Conservation (phyloP, 768 basidiomycete genomes). For the Mycena galericulata region DNA sequence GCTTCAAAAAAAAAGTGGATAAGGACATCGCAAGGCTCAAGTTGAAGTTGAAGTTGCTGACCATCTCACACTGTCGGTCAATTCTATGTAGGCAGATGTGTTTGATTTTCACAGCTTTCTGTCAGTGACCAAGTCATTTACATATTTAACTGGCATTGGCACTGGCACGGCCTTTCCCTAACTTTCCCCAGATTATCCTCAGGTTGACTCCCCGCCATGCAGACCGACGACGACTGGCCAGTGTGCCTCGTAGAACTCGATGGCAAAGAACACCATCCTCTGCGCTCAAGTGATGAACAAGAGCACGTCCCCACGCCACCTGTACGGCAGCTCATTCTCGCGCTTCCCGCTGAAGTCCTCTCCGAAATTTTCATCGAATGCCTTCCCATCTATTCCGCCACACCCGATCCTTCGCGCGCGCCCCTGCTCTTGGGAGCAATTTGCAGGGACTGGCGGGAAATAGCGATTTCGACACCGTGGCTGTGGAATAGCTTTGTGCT, state of each 20-base stretch:
- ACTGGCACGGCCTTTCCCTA: no score
- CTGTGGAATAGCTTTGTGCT: conserved; percentile 25
- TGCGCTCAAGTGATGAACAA: neutral
- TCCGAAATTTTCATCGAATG: conserved; percentile 19
- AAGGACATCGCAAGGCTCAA: no score
- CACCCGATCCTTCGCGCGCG: conserved; percentile 13
- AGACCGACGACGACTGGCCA: no score
- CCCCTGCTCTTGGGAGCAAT: conserved; percentile 7
- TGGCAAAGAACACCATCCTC: neutral
- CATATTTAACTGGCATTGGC: no score
- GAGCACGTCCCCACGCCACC: neutral
- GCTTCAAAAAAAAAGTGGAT: no score
- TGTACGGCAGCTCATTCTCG: neutral
- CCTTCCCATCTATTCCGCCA: conserved; percentile 15
- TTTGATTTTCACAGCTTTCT: no score
- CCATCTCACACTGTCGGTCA: no score
- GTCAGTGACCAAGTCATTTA: no score
- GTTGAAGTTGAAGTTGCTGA: no score
- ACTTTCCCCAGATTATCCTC: no score
- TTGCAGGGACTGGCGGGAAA: conserved; percentile 8
- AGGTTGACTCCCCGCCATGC: no score
- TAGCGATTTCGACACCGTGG: conserved; percentile 8
- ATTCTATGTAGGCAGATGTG: no score
- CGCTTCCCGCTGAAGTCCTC: conserved; percentile 16
- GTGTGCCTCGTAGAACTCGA: neutral